phyloP scores from a whole-genome alignment of 2,329 filamentous ascomycete genomes.

The Calcarisporium arbuscula region DNA sequence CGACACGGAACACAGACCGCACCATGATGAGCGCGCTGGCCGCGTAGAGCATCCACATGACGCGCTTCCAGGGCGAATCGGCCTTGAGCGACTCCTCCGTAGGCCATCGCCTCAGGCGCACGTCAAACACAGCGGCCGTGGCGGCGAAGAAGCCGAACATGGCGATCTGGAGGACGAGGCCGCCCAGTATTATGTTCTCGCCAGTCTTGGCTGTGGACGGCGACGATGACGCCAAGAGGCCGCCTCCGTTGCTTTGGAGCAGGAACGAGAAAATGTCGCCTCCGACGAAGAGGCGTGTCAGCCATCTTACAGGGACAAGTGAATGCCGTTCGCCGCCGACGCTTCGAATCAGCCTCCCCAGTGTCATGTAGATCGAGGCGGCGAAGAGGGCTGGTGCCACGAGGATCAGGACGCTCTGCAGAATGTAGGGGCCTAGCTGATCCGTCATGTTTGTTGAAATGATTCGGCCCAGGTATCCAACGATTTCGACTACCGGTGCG shows the following conservation, averaged over 20 bases:
- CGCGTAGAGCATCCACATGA: slow-evolving; percentile 30
- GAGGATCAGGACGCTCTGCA: slow-evolving; percentile 37
- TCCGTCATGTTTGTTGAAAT: slow-evolving; percentile 28
- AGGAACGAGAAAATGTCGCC: slow-evolving; percentile 48
- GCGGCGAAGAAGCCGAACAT: slow-evolving; percentile 51
- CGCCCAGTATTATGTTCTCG: slow-evolving; percentile 48
- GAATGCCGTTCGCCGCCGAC: slow-evolving; percentile 28
- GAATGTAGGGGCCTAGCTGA: slow-evolving; percentile 29
- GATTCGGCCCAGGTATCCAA: slow-evolving; percentile 41
- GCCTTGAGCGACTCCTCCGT: slow-evolving; percentile 3
- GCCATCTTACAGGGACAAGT: slow-evolving; percentile 28
- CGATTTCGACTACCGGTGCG: slow-evolving; percentile 19
- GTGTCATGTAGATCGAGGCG: slow-evolving; percentile 45
- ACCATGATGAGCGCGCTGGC: slow-evolving; percentile 32
- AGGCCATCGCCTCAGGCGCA: slow-evolving; percentile 18
- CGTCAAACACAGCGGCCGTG: slow-evolving; percentile 42
- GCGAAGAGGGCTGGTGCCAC: slow-evolving; percentile 43
- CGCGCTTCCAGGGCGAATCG: slow-evolving; percentile 23
- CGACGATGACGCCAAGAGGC: slow-evolving; percentile 22
- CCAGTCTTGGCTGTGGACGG: slow-evolving; percentile 23
- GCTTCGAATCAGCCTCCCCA: slow-evolving; percentile 35
- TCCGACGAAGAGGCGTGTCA: slow-evolving; percentile 49
- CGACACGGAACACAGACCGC: slow-evolving; percentile 37
- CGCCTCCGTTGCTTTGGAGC: slow-evolving; percentile 30
- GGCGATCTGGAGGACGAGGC: slow-evolving; percentile 50